Base-by-base conservation (phyloP, 257 asterid species). In the Rehmannia glutinosa region DNA sequence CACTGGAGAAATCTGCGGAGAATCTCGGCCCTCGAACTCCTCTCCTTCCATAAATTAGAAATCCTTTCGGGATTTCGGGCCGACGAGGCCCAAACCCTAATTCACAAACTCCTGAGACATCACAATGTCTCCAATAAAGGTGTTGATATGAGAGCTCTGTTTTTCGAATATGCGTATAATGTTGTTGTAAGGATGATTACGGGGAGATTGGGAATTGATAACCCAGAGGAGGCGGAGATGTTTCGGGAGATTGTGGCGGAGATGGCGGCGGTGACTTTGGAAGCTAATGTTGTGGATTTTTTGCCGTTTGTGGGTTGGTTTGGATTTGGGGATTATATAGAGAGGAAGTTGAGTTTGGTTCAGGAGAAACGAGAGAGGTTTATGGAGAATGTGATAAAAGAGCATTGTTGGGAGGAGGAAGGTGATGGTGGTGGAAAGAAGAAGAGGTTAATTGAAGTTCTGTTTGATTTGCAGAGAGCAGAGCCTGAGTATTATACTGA, bases 1-100 rank as follows among this genome's bases (percentile, higher is more conserved):
- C 81, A 71, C 52, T 85, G 84, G 88, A 70, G 83, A 1, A 78
- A 75, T 3, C 81, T 82, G 17, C 84, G 86, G 25, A 62, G 78
- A 12, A 52, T 85, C 5, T 61, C 75, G 2, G 58, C 83, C 3
- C 7, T 58, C 8, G 66, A 69, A 30, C 57, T 82, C 10, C 73
- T 85, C n/a, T 85, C 84, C 24, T 12, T 74, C 4, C 66, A 20
- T 54, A 45, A 71, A 9, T 16, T 80, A 12, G 23, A 75, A 1
- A 0, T 7, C 25, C 58, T 63, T n/a, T 28, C 78, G 16, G 9
- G n/a, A 12, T 2, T 75, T 46, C 64, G 82, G 57, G 69, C 66
- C 12, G 69, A 55, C 3, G 78, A 66, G 56, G 63, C 76, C 57
- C 62, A 74, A 0, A 2, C 24, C 6, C 41, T 69, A 33, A 23